Evolutionary conservation across 371 early-diverging fungal species (phyloP), one percentile per base, ranked within the genome.

Genomic region (Entomophthora muscae): DNA sequence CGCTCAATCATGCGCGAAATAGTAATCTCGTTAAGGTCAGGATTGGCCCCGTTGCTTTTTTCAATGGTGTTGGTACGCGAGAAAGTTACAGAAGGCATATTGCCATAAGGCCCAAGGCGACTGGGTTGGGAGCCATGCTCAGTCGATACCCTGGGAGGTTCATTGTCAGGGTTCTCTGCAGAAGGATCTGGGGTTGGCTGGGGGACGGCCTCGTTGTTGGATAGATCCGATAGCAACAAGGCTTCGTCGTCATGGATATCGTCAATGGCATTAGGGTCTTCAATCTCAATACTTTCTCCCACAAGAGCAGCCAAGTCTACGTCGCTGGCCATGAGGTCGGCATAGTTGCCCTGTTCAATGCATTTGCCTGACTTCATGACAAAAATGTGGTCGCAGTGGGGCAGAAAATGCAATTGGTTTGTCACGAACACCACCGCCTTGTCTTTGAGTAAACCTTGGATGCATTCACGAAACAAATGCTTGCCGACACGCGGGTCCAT

Each of bases 291-390:
- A 10, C 72, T 72, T 26, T 73, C 74, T 10, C 72, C 71, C 30
- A 75, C 70, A 32, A 75, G 70, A 53, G 71, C 67, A 0, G 74
- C 74, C 28, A 75, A 65, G 53, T 72, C 71, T 32, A 75, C 70
- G 63, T 75, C 76, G 24, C 71, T 68, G 1, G 75, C 76, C 61
- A 84, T 78, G 27, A 90, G 73, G 65, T 88, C 84, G 24, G 64
- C 67, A 65, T 77, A 88, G 0, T 81, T 79, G 3, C 91, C 91
- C 31, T 81, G 76, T 61, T 79, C 84, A 30, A 80, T 76, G 31
- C 87, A 67, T n/a, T 70, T 71, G 2, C 91, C 91, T 29, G 73
- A 70, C 68, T 83, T 82, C 69, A 86, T 69, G 28, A 82, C 80
- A 24, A 86, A 67, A 32, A 86, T 75, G 22, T 69, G 67, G 63